A percentile compares a stretch with the other conserved stretches of the same genome.
These are phyloP conservation scores for Pelargonium nanum DNA, from an alignment of 345 rosid genomes.

Conservation along the genomic window DNA sequence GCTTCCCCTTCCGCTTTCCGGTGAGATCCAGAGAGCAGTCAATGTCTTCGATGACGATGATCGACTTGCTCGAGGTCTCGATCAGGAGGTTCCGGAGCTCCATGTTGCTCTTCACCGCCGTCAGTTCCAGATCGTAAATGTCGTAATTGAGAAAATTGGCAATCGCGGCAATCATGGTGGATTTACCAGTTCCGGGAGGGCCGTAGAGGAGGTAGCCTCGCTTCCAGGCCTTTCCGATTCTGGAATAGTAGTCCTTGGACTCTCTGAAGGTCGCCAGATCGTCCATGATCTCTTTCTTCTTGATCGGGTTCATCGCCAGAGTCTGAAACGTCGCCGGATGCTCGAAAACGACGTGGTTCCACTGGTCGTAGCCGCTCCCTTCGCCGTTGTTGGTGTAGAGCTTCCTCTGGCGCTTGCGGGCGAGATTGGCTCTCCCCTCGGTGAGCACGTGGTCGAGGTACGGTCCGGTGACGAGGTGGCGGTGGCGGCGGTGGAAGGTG, in stretches of 20 bases:
- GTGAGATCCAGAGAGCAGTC: slow-evolving; percentile 52
- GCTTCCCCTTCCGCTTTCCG: slow-evolving; percentile 39
- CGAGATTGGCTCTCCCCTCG: slow-evolving; percentile 44
- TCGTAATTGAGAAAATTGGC: slow-evolving; percentile 33
- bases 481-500: slow-evolving; percentile 36
- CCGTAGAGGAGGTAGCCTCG: slow-evolving; percentile 51
- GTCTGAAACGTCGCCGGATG: slow-evolving; percentile 54
- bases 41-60: slow-evolving; percentile 44
- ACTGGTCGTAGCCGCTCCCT: slow-evolving; percentile 42
- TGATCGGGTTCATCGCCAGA: slow-evolving; percentile 43
- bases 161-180: slow-evolving; percentile 41
- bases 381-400: slow-evolving; percentile 47
- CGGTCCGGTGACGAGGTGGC: slow-evolving; percentile 34
- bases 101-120: slow-evolving; percentile 31
- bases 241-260: slow-evolving; percentile 42
- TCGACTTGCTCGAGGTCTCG: slow-evolving; percentile 37
- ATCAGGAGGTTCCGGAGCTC: slow-evolving; percentile 31
- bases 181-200: slow-evolving; percentile 34
- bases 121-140: slow-evolving; percentile 32
- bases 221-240: slow-evolving; percentile 51
- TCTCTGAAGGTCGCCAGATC: slow-evolving; percentile 44
- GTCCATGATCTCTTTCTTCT: slow-evolving; percentile 42
- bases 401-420: slow-evolving; percentile 46
- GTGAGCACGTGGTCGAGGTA: slow-evolving; percentile 40
- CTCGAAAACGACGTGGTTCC: slow-evolving; percentile 50